phyloP scores from a whole-genome alignment of 108 stramenopile genomes.

The Stephanodiscus triporus region DNA sequence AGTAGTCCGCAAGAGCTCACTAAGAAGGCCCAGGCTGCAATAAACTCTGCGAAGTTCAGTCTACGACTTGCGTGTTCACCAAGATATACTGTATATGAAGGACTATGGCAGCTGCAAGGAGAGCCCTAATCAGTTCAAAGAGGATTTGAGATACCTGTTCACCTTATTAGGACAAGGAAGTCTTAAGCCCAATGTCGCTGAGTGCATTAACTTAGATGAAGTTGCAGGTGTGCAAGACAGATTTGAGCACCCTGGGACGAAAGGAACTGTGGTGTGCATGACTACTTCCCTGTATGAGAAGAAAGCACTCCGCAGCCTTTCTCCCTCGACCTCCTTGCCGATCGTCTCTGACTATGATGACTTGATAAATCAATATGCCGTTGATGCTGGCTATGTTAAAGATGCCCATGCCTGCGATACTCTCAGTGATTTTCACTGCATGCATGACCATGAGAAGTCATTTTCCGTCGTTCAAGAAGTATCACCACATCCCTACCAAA shows the following conservation, averaged over 20 bases:
- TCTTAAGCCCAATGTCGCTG: conserved; percentile 27
- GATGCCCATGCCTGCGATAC: conserved; percentile 16
- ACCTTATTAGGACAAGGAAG: conserved; percentile 33
- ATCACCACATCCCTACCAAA: background rate
- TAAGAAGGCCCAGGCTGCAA: conserved; percentile 22
- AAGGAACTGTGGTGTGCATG: conserved; percentile 37
- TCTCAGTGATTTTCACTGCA: conserved; percentile 43
- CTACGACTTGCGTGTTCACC: conserved; percentile 34
- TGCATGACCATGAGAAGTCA: background rate
- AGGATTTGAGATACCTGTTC: conserved; percentile 45
- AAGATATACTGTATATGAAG: conserved; percentile 39
- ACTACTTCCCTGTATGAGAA: conserved; percentile 42
- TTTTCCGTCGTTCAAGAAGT: background rate
- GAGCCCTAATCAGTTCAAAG: conserved; percentile 37
- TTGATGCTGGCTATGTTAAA: conserved; percentile 33
- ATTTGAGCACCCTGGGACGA: conserved; percentile 39
- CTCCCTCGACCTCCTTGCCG: too few species aligned
- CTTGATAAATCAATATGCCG: conserved; percentile 10
- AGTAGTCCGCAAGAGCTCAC: conserved; percentile 25
- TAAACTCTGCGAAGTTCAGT: conserved; percentile 36
- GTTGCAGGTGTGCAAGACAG: conserved; percentile 39
- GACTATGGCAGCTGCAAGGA: conserved; percentile 44
- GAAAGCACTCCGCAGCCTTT: background rate
- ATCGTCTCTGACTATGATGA: too few species aligned
- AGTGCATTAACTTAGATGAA: conserved; percentile 40